Base-by-base conservation (phyloP, 2,329 filamentous ascomycete genomes). In the Ophiostoma sp. region DNA sequence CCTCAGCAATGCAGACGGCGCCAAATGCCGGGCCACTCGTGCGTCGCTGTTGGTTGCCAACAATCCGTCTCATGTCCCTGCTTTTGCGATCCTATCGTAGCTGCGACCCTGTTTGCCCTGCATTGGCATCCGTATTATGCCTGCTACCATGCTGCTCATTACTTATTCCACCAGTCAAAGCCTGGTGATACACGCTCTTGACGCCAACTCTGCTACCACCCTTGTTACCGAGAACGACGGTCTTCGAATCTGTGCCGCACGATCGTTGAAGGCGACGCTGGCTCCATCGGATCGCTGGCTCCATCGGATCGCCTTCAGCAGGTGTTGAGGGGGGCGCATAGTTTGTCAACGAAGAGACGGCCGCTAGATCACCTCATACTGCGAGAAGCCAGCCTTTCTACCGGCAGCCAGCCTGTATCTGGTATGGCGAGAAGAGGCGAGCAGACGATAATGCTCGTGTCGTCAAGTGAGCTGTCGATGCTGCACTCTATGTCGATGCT, bases 111-210 rank as follows among this genome's bases (percentile, higher is more conserved):
- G 49, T 14, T 55, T 55, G 49, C 49, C 49, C 18, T 36, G 49
- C n/a, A 27, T 55, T 55, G 49, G 8, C 12, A 8, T 55, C 49
- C 18, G 18, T 55, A 55, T 12, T 18, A 55, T 55, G 49, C 49
- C 18, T 55, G 49, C n/a, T 27, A 55, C n/a, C 27, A n/a, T 55
- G 49, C 4, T 27, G n/a, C 6, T 55, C 8, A 16, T 16, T 27
- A 55, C 49, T 55, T 55, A 55, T 55, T 55, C 49, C 49, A 55
- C 49, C 49, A 55, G 49, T 55, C 49, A 55, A 55, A 55, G 49
- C n/a, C 49, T 55, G 18, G 12, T 55, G 27, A 27, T 36, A 55
- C 12, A 18, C 14, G 8, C 12, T 27, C 49, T 27, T 27, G 45
- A 16, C 6, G 49, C 49, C 45, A 55, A 55, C 49, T 27, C 49